These are phyloP conservation scores for Prototheca wickerhamii DNA, from an alignment of 163 green algal genomes.

Conservation along the genomic window DNA sequence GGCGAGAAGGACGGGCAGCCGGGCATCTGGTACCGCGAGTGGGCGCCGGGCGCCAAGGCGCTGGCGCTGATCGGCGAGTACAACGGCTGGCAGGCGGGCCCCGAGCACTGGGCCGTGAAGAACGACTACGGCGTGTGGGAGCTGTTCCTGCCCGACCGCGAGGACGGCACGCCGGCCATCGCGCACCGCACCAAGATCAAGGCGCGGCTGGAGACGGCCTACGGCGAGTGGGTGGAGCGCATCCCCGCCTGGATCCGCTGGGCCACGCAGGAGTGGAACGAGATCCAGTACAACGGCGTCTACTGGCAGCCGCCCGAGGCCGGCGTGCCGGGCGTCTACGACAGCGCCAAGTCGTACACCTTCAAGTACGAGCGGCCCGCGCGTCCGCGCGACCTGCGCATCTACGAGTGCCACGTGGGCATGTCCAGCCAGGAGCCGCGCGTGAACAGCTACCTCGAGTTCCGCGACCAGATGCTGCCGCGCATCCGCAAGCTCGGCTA, in stretches of 20 bases:
- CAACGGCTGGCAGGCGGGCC: constrained; percentile 84
- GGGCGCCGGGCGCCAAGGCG: constrained; percentile 83
- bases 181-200: constrained; percentile 87
- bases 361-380: constrained; percentile 90
- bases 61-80: constrained; percentile 92
- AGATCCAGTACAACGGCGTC: constrained; percentile 96
- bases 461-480: constrained; percentile 84
- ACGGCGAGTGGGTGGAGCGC: constrained; percentile 81
- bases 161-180: constrained; percentile 78
- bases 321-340: constrained; percentile 28
- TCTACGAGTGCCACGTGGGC: constrained; percentile 97
- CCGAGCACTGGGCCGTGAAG: constrained; percentile 73
- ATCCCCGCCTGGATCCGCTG: constrained; percentile 98
- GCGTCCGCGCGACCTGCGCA: constrained; percentile 71
- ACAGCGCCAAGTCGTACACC: constrained; percentile 68
- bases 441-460: constrained; percentile 93
- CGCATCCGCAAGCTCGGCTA: constrained; percentile 90
- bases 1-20: constrained; percentile 69
- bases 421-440: constrained; percentile 83
- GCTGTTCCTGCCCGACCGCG: constrained; percentile 85
- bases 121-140: constrained; percentile 93
- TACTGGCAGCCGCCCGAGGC: constrained; percentile 69
- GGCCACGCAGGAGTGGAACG: constrained; percentile 90
- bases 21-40: constrained; percentile 94
- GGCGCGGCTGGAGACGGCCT: constrained; percentile 66